phyloP scores from a whole-genome alignment of 2,329 filamentous ascomycete species.

The Pyrenophora tritici-repentis region DNA sequence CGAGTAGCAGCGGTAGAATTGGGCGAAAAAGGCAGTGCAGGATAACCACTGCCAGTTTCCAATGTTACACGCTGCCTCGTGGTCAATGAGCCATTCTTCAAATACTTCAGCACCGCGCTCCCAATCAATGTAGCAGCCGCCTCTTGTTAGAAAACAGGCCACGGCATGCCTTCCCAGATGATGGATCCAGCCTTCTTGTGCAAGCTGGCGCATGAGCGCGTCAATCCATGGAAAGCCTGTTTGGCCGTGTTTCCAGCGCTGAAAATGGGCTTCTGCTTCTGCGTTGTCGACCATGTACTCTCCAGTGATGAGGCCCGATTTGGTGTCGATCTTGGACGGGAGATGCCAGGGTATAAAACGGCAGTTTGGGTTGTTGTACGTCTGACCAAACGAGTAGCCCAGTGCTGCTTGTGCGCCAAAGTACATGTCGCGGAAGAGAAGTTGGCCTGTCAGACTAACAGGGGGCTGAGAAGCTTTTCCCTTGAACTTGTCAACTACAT shows the following conservation, averaged over 20 bases:
- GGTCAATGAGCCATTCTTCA: constrained; percentile 75
- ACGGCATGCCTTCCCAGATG: constrained; percentile 78
- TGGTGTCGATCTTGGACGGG: constrained; percentile 61
- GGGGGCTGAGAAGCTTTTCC: constrained; percentile 64
- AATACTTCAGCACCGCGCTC: constrained; percentile 80
- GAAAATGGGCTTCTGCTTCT: constrained; percentile 68
- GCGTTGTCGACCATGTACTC: constrained; percentile 67
- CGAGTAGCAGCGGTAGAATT: constrained; percentile 73
- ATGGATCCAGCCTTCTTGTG: constrained; percentile 76
- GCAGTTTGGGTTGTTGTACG: constrained; percentile 66
- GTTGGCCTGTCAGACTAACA: constrained; percentile 71
- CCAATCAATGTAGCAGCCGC: constrained; percentile 79
- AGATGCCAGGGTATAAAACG: constrained; percentile 83
- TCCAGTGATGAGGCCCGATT: constrained; percentile 57
- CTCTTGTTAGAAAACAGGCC: constrained; percentile 78
- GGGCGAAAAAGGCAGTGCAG: constrained; percentile 75
- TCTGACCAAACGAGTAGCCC: constrained; percentile 67
- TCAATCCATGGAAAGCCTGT: constrained; percentile 85
- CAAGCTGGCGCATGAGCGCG: constrained; percentile 76
- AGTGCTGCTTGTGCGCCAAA: constrained; percentile 75
- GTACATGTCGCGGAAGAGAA: constrained; percentile 83
- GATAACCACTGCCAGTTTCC: constrained; percentile 81
- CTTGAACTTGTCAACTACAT: constrained; percentile 63
- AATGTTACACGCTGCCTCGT: constrained; percentile 73
- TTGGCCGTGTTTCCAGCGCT: constrained; percentile 68